These are phyloP conservation scores for Fraxinus platypoda DNA, from an alignment of 305 asterid species.

Conservation along the genomic window DNA sequence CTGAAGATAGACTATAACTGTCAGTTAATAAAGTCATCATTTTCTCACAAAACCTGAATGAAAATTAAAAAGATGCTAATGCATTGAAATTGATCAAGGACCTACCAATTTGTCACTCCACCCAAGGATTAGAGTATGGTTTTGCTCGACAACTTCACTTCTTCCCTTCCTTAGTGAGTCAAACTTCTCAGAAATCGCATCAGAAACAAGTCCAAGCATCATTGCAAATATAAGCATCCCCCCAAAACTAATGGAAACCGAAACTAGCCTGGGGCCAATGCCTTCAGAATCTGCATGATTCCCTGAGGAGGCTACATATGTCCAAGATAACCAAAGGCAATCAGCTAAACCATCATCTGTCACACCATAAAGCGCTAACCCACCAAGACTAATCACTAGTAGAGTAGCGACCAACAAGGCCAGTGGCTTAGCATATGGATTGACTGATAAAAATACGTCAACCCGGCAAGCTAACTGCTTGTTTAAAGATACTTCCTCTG, in stretches of 20 bases:
- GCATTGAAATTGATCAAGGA: constrained; percentile 8
- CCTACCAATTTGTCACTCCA: constrained; percentile 96
- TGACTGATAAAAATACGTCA: constrained; percentile 69
- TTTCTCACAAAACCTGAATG: constrained; percentile 6
- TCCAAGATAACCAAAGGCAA: constrained; percentile 90
- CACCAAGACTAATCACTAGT: constrained; percentile 72
- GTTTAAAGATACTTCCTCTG: constrained; percentile 70
- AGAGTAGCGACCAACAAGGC: constrained; percentile 83
- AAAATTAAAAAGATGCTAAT: not conserved
- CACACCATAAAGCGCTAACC: constrained; percentile 82
- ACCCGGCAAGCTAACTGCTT: constrained; percentile 80
- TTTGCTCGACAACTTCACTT: constrained; percentile 88
- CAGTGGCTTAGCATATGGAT: constrained; percentile 83
- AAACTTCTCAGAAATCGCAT: constrained; percentile 91
- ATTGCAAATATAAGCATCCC: constrained; percentile 97
- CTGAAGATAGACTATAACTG: constrained; percentile 34
- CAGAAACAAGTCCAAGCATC: constrained; percentile 97
- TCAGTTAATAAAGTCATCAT: constrained; percentile 15
- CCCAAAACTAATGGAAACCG: constrained; percentile 80
- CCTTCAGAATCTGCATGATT: constrained; percentile 86
- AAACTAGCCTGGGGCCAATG: constrained; percentile 69
- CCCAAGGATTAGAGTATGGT: constrained; percentile 89
- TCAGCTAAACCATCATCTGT: constrained; percentile 71
- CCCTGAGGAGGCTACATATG: constrained; percentile 80
- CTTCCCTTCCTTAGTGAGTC: constrained; percentile 93